Base-by-base conservation (phyloP, 148 eudicot genomes). In the Rhododendron molle region DNA sequence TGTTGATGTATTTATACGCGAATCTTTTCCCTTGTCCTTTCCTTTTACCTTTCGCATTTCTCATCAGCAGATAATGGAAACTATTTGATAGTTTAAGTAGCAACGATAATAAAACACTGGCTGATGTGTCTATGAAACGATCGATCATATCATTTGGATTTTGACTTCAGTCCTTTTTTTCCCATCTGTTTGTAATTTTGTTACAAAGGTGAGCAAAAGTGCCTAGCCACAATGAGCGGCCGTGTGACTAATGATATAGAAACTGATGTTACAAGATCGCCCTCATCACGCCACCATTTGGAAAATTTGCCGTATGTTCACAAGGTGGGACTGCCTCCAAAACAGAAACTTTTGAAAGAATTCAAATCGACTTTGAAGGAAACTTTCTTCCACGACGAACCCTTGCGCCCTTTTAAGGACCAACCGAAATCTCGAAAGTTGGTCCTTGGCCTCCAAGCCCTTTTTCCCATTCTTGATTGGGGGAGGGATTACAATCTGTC, bases 391-490 rank as follows among this genome's bases (percentile, higher is more conserved):
- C 88, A 90, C 12, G 99, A 96, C 47, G 98, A 94, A 81, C 99
- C 99, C 0, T 84, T 95, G n/a, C 90, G 91, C 10, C 76, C 85
- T 0, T 96, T 93, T 78, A 96, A 91, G 90, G 93, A 93, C 86
- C 95, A 94, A 58, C 80, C 99, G 0, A 56, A 50, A 5, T 88
- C 95, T 0, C 88, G 81, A 34, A 93, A 90, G 86, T 30, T 94
- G 0, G 50, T 90, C 5, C 93, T 95, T 5, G 96, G 93, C 36
- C 9, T 92, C 26, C 91, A 88, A 67, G 90, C 95, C 23, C 50
- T 96, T 62, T 96, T 96, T 78, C 99, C 99, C 15, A 92, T 96
- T n/a, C 90, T 95, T n/a, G 93, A 91, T 5, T 96, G 99, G 98
- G 95, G 95, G 38, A 90, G 96, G 69, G 14, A 82, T 13, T 96